Base-by-base conservation (phyloP, 129 eudicot genomes). In the Sambucus nigra region DNA sequence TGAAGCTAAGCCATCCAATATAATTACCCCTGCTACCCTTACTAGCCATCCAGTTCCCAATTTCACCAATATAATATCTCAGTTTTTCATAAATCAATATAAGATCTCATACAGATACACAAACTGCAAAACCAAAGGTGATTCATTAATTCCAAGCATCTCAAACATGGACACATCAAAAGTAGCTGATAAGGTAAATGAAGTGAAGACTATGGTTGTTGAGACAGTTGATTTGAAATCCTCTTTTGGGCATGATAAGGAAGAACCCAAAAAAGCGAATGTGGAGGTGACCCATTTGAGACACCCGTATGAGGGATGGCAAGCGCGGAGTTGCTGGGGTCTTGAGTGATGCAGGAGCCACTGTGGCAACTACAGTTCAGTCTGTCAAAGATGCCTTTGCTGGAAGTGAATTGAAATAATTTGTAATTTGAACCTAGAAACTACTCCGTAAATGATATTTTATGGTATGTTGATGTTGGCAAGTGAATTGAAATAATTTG, bases 1-100 rank as follows among this genome's bases (percentile, higher is more conserved):
- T 48, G 13, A 12, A 1, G 42, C 42, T 15, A 35, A 4, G 4
- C 5, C 35, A 4, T 3, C 42, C 25, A 25, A 69, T 42, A 49
- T 63, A 35, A 55, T 13, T 42, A 35, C 42, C 32, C 25, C 72
- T 33, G 44, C 66, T 28, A 51, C 14, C 47, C 57, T 57, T 59
- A 25, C 12, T 17, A 11, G 26, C 49, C 31, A 24, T 32, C 49
- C 33, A 15, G 47, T 57, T 24, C 55, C 57, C 25, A 45, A 51
- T 31, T 48, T 56, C 22, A 20, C 13, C 33, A 25, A 45, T 55
- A 26, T 26, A 29, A 35, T 7, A 5, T 19, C 24, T 32, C 28
- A 60, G 18, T 20, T n/a, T n/a, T n/a, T n/a, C n/a, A n/a, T n/a
- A n/a, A n/a, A n/a, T n/a, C n/a, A n/a, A n/a, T n/a, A n/a, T n/a